These are phyloP conservation scores for Fraxinus albicans DNA, from an alignment of 305 asterid genomes.

Conservation along the genomic window DNA sequence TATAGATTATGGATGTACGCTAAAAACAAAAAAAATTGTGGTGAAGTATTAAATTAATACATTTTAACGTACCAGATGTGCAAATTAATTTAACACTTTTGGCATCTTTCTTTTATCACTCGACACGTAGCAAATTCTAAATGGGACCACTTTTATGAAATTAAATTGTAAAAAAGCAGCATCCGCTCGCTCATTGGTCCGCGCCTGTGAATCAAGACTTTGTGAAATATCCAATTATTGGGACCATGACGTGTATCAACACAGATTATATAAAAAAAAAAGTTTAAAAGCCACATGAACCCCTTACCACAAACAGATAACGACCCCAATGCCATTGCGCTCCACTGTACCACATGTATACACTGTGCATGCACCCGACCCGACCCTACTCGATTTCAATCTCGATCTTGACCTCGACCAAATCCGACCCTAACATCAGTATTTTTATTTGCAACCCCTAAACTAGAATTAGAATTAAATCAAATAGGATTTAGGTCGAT, in stretches of 20 bases:
- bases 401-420: neutral
- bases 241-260: conserved; percentile 14
- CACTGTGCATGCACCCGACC: neutral
- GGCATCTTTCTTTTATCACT: conserved; percentile 29
- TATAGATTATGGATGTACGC: no score
- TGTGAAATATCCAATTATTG: conserved; percentile 22
- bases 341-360: neutral
- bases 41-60: conserved; percentile 16
- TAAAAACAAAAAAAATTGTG: neutral
- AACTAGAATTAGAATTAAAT: no score
- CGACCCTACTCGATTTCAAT: neutral
- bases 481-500: no score
- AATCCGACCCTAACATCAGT: neutral
- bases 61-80: no score
- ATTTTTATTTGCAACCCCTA: no score
- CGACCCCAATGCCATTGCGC: conserved; percentile 17
- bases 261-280: neutral
- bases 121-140: conserved; percentile 21
- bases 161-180: neutral
- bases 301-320: conserved; percentile 21
- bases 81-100: no score
- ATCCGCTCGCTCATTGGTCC: neutral
- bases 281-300: conserved; percentile 13
- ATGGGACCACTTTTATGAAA: no score
- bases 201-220: conserved; percentile 6